Evolutionary conservation across 495 filamentous ascomycete genomes (phyloP).

Genomic region (Neurospora sublineolata): DNA sequence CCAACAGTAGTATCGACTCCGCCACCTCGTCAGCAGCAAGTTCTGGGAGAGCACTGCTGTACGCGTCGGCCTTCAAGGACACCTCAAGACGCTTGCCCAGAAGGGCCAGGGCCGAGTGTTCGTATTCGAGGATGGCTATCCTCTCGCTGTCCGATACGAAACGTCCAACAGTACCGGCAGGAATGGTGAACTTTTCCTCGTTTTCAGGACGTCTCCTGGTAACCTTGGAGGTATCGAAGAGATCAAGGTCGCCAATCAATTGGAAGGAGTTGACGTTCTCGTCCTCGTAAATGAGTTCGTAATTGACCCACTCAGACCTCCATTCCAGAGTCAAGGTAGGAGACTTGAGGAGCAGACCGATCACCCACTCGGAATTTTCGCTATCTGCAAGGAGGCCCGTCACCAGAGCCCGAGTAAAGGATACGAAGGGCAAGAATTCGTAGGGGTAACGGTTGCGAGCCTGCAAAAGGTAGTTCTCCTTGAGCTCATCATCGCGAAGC

Average conservation of each 20-base stretch:
- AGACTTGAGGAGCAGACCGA: slow-evolving; percentile 48
- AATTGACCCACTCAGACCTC: slow-evolving; percentile 46
- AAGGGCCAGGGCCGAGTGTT: slow-evolving; percentile 66
- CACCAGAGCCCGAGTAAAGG: slow-evolving; percentile 29
- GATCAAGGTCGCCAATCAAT: slow-evolving; percentile 38
- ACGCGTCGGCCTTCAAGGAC: slow-evolving; percentile 30
- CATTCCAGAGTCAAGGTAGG: slow-evolving; percentile 57
- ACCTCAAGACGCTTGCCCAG: slow-evolving; percentile 62
- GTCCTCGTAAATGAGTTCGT: slow-evolving; percentile 68
- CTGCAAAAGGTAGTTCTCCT: slow-evolving; percentile 44
- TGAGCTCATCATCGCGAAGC: slow-evolving; percentile 42
- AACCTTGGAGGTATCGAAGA: slow-evolving; percentile 33
- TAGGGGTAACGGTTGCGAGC: slow-evolving; percentile 73
- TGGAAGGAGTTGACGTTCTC: slow-evolving; percentile 63
- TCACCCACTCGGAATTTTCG: slow-evolving; percentile 38
- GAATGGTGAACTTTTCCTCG: slow-evolving; percentile 40
- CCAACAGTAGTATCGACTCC: slow-evolving; percentile 30
- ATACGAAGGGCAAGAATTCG: slow-evolving; percentile 71
- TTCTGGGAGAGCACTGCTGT: slow-evolving; percentile 20
- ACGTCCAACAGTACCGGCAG: slow-evolving; percentile 54
- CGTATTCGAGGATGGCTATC: slow-evolving; percentile 49
- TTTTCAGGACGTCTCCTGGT: slow-evolving; percentile 18
- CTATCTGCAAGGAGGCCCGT: slow-evolving; percentile 31
- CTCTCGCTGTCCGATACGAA: slow-evolving; percentile 52
- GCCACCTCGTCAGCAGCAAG: slow-evolving; percentile 26